Conservation (phyloP, 192 early-diverging fungal genomes). For the Oehlia diaphana region DNA sequence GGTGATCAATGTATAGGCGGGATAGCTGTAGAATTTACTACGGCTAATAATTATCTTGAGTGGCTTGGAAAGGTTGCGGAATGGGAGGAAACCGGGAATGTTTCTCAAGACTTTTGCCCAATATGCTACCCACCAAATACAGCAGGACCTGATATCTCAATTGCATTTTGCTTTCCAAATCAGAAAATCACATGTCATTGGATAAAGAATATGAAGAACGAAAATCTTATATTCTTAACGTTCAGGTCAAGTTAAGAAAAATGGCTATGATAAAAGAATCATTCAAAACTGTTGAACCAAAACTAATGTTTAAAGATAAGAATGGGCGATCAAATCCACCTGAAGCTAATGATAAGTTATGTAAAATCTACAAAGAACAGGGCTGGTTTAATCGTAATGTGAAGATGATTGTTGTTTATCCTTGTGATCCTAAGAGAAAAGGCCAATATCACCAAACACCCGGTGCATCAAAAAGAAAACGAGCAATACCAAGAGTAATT, state of each 20-base stretch:
- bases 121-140: neutral
- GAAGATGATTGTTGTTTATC: neutral
- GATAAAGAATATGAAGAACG: neutral
- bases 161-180: neutral
- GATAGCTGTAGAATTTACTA: neutral
- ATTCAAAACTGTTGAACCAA: neutral
- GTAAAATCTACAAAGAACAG: neutral
- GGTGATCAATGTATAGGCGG: neutral
- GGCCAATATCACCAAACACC: neutral
- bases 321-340: neutral
- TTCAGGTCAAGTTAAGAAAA: conserved; percentile 6
- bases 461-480: neutral
- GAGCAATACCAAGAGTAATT: neutral
- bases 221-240: neutral
- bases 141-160: neutral
- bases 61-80: neutral
- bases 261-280: neutral
- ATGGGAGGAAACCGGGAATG: neutral
- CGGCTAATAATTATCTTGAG: neutral
- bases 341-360: neutral
- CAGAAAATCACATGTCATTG: neutral
- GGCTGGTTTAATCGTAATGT: neutral
- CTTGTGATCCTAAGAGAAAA: neutral
- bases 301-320: neutral
- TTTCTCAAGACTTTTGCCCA: neutral